Percentiles rank a stretch among this genome's conserved stretches.
These are phyloP conservation scores for Fusarium chaquense DNA, from an alignment of 2,329 filamentous ascomycete genomes.

Conservation along the genomic window DNA sequence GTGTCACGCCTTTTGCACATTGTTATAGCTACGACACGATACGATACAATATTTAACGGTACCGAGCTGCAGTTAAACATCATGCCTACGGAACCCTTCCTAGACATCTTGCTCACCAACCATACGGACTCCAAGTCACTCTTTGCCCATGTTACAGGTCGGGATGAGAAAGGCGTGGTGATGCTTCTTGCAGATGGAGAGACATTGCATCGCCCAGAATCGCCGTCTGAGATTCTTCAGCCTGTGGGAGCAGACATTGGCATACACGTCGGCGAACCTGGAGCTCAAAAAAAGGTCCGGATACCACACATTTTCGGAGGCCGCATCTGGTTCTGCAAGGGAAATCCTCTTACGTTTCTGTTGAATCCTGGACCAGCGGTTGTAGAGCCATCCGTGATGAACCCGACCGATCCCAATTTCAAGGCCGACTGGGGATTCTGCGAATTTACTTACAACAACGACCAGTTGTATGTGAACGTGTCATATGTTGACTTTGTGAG, in stretches of 20 bases:
- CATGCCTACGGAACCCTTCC: constrained; percentile 49
- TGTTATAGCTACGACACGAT: not conserved
- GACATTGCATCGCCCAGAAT: constrained; percentile 73
- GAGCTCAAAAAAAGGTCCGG: constrained; percentile 68
- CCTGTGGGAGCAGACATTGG: constrained; percentile 69
- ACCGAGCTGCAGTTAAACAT: constrained; percentile 10
- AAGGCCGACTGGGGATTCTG: constrained; percentile 73
- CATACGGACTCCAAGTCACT: constrained; percentile 67
- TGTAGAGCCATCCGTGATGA: constrained; percentile 80
- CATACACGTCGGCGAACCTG: constrained; percentile 73
- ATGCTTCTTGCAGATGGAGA: constrained; percentile 74
- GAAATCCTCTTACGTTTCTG: constrained; percentile 72
- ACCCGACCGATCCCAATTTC: constrained; percentile 72
- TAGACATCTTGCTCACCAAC: constrained; percentile 74
- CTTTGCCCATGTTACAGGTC: constrained; percentile 78
- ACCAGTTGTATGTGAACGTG: constrained; percentile 75
- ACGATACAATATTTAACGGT: not conserved
- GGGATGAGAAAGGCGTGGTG: constrained; percentile 67
- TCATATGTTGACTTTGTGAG: constrained; percentile 81
- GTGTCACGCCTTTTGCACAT: not conserved
- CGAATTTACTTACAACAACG: constrained; percentile 75
- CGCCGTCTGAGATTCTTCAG: constrained; percentile 63
- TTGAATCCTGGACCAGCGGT: constrained; percentile 79
- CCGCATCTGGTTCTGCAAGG: constrained; percentile 77
- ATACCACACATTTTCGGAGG: constrained; percentile 78